phyloP scores from a whole-genome alignment of 352 stramenopile species.

The Saprolegnia diclina region DNA sequence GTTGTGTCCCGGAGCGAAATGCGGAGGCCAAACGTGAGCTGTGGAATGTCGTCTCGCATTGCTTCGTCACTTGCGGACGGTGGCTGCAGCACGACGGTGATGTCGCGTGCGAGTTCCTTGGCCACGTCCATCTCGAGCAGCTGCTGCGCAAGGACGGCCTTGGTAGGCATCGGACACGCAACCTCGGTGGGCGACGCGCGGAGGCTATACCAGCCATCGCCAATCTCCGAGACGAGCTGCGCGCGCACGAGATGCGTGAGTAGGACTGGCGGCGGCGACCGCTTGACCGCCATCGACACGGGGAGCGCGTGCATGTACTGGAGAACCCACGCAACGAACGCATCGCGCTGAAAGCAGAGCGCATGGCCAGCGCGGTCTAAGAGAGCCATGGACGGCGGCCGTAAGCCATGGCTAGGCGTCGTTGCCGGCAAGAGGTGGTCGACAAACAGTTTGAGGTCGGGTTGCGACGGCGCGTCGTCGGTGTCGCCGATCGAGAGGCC shows the following conservation, averaged over 20 bases:
- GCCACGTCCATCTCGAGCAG: conserved; percentile 14
- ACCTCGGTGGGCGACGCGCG: too few relatives aligned
- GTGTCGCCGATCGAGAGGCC: not conserved
- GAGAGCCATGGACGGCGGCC: not conserved
- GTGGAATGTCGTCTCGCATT: too few relatives aligned
- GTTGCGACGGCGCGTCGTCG: not conserved
- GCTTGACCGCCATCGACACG: not conserved
- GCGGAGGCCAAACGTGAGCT: not conserved
- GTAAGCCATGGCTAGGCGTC: not conserved
- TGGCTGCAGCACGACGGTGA: not conserved
- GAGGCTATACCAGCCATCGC: not conserved
- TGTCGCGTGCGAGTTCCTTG: conserved; percentile 8
- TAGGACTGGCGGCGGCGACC: not conserved
- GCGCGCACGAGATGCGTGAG: not conserved
- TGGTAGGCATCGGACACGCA: not conserved
- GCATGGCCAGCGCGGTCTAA: not conserved
- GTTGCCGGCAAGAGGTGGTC: not conserved
- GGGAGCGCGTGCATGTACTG: not conserved
- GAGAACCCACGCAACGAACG: not conserved
- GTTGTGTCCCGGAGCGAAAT: conserved; percentile 8
- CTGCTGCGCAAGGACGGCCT: not conserved
- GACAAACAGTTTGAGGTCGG: not conserved
- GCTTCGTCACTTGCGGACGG: not conserved
- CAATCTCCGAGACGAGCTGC: not conserved
- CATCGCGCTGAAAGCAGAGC: not conserved